Evolutionary conservation across 2,329 filamentous ascomycete species (phyloP).

Genomic region (Dactylellina drechsleri): DNA sequence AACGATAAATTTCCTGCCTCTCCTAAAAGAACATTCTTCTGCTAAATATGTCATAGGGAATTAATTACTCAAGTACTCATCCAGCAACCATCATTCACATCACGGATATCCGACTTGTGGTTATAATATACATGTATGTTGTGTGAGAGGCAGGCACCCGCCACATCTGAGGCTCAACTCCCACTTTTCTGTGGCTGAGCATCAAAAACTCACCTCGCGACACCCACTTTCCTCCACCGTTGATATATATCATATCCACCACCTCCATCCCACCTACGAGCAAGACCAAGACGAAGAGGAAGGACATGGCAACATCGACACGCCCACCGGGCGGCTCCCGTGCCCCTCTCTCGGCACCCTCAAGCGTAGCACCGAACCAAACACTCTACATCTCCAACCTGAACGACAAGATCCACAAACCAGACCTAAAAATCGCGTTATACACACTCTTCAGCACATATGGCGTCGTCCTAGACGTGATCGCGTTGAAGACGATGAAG

Average conservation of each 20-base stretch:
- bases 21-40: no score
- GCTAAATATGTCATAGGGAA: no score
- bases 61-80: no score
- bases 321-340: conserved; percentile 30
- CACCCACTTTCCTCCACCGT: background rate
- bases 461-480: conserved; percentile 89
- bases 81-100: no score
- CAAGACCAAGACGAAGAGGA: background rate
- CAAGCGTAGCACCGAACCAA: conserved; percentile 56
- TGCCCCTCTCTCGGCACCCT: conserved; percentile 3
- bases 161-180: conserved; percentile 1
- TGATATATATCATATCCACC: background rate
- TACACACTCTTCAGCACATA: conserved; percentile 96
- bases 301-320: conserved; percentile 17
- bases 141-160: background rate
- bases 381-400: conserved; percentile 86
- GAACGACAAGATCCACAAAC: conserved; percentile 88
- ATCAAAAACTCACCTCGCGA: conserved; percentile 21
- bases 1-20: no score
- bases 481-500: conserved; percentile 85
- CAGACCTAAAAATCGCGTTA: conserved; percentile 83
- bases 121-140: background rate
- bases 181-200: background rate
- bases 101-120: background rate
- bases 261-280: background rate